Evolutionary conservation across 2,329 filamentous ascomycete species (phyloP).

Genomic region (Waltergamsia citrina): DNA sequence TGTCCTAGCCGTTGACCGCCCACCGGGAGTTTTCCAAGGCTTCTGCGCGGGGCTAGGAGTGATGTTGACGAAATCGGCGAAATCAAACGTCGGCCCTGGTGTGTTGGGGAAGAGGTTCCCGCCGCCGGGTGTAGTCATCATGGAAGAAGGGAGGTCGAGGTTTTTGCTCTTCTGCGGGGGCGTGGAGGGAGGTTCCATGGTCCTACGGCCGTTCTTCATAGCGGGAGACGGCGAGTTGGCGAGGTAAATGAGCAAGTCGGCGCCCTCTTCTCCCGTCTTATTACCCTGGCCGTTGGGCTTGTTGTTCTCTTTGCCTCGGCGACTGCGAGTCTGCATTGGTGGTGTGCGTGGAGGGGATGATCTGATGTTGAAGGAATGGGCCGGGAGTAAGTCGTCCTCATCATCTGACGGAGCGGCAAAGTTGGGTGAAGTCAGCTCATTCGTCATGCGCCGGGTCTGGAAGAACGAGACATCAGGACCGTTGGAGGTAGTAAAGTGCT

Average conservation of each 20-base stretch:
- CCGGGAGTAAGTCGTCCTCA: constrained; percentile 72
- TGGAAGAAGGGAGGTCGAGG: constrained; percentile 66
- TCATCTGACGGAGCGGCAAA: constrained; percentile 62
- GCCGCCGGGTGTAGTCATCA: constrained; percentile 79
- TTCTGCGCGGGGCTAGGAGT: constrained; percentile 91
- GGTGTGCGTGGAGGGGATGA: constrained; percentile 84
- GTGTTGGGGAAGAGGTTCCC: constrained; percentile 64
- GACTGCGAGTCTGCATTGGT: constrained; percentile 50
- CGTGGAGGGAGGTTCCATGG: constrained; percentile 65
- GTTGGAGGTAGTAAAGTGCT: constrained; percentile 63
- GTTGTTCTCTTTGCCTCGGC: constrained; percentile 35
- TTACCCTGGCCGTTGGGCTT: constrained; percentile 11
- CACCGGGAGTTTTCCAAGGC: constrained; percentile 72
- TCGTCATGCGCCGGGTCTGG: constrained; percentile 57
- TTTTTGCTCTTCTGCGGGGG: constrained; percentile 55
- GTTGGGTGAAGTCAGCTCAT: constrained; percentile 48
- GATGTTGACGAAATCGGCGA: constrained; percentile 95
- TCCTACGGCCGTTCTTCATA: constrained; percentile 38
- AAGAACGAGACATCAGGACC: constrained; percentile 73
- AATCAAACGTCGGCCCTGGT: constrained; percentile 78
- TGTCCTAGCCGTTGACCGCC: constrained; percentile 39
- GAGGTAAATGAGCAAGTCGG: constrained; percentile 72
- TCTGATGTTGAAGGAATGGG: constrained; percentile 60
- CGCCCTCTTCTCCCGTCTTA: constrained; percentile 62
- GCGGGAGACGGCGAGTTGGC: constrained; percentile 87